Percentiles rank a stretch among this genome's conserved stretches.
Conservation (phyloP, 164 flowering plant genomes). For the Kingdonia uniflora region DNA sequence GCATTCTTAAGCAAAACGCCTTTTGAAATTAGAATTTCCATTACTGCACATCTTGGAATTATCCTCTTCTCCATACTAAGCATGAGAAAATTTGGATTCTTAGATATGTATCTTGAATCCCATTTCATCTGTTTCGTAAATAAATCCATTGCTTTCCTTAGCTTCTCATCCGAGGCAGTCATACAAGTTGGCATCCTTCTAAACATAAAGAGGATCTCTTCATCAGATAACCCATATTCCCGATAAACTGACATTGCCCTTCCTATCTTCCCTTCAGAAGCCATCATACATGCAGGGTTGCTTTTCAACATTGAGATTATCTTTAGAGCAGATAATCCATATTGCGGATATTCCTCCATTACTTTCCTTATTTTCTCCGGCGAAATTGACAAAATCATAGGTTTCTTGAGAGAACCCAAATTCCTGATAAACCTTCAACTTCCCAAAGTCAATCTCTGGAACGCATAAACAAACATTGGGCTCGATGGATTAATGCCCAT, state of each 20-base stretch:
- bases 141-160: background rate
- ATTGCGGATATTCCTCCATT: too few species aligned
- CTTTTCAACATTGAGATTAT: too few species aligned
- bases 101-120: background rate
- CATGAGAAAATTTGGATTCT: background rate
- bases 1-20: background rate
- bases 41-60: constrained; percentile 6
- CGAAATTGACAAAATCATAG: too few species aligned
- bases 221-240: constrained; percentile 10
- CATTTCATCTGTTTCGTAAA: constrained; percentile 4
- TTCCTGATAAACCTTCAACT: background rate
- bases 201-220: constrained; percentile 2
- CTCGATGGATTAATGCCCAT: constrained; percentile 11
- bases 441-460: background rate
- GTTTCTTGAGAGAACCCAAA: too few species aligned
- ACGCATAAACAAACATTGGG: background rate
- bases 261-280: too few species aligned
- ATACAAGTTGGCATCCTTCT: constrained; percentile 3
- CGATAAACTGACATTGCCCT: background rate
- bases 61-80: constrained; percentile 13
- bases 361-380: too few species aligned
- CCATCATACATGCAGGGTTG: too few species aligned
- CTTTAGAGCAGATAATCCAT: too few species aligned
- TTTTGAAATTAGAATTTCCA: constrained; percentile 1
- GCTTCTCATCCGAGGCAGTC: constrained; percentile 5